These are phyloP conservation scores for Brassica hybrid DNA, from an alignment of 441 rosid genomes.

Conservation along the genomic window DNA sequence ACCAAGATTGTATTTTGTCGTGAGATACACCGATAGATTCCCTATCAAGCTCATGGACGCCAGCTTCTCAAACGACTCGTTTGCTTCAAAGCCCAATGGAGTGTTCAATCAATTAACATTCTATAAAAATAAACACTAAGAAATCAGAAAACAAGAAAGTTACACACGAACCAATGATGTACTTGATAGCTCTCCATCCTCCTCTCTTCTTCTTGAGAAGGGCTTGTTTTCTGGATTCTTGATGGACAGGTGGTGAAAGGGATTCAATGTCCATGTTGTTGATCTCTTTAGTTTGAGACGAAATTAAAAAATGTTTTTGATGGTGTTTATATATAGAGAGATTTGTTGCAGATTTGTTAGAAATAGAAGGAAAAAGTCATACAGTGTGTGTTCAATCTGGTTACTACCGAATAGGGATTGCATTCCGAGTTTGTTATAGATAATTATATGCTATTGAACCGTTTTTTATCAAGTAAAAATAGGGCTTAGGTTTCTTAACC, in stretches of 20 bases:
- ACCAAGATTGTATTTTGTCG: constrained; percentile 53
- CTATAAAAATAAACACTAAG: not conserved
- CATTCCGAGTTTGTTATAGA: constrained; percentile 23
- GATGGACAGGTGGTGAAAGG: constrained; percentile 20
- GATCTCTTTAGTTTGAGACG: constrained; percentile 5
- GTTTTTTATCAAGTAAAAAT: constrained; percentile 7
- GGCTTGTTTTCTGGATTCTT: constrained; percentile 19
- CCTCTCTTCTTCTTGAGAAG: constrained; percentile 31
- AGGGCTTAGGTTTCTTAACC: constrained; percentile 20
- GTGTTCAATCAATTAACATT: not conserved
- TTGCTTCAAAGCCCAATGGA: constrained; percentile 41
- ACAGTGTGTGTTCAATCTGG: constrained; percentile 28
- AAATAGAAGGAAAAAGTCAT: constrained; percentile 29
- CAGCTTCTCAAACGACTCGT: constrained; percentile 70
- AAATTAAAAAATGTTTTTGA: constrained; percentile 10
- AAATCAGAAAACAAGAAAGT: not conserved
- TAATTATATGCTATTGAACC: not conserved
- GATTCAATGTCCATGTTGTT: constrained; percentile 31
- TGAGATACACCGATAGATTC: constrained; percentile 55
- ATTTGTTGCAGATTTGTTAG: not conserved
- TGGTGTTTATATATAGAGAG: constrained; percentile 3
- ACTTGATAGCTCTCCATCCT: constrained; percentile 53
- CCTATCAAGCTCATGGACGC: constrained; percentile 63
- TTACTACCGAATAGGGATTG: constrained; percentile 29
- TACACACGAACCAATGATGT: constrained; percentile 45